Evolutionary conservation across 1,284 basidiomycete genomes (phyloP), one percentile per base, ranked within the genome.

Genomic region (Ceratobasidium sp.): DNA sequence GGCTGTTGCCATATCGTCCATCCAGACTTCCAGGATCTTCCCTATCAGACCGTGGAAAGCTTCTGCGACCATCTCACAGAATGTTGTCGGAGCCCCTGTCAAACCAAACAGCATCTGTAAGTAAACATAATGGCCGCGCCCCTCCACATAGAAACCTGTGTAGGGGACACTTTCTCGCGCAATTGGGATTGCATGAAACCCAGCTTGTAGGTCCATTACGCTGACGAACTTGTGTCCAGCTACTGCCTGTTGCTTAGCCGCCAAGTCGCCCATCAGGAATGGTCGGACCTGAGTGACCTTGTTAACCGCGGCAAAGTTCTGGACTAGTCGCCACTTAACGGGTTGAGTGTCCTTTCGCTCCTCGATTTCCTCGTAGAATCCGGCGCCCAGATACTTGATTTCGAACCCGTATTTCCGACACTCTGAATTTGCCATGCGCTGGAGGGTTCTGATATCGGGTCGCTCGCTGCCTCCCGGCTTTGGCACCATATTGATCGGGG

Each of bases 221-320:
- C 53, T 57, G 43, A 72, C 21, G n/a, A 34, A 73, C 8, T 52
- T 30, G 10, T 76, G 60, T n/a, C 75, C 72, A 36, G 64, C 60
- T 23, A 73, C 53, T 18, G 36, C 30, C 34, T 43, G 52, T n/a
- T 73, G 53, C 28, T 58, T 74, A 16, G 28, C 30, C 18, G 43
- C 32, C 16, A 73, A 46, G 48, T 71, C 50, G 21, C 71, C 71
- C 32, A 59, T 67, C 14, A 46, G 72, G 62, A 74, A 64, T 21
- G 57, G 59, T 26, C 70, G 64, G 2, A 76, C 55, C 52, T 75
- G 57, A 4, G 76, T 76, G 8, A 71, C 76, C 41, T 71, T 60
- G 71, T 77, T 77, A 32, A 77, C 46, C 32, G 60, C 53, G 34
- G 45, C 46, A 53, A 74, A 76, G 32, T 74, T 74, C 30, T 77